Percentiles rank a stretch among this genome's conserved stretches.
Evolutionary conservation across 106 monocot genomes (phyloP).

Genomic region (Posidonia australis): DNA sequence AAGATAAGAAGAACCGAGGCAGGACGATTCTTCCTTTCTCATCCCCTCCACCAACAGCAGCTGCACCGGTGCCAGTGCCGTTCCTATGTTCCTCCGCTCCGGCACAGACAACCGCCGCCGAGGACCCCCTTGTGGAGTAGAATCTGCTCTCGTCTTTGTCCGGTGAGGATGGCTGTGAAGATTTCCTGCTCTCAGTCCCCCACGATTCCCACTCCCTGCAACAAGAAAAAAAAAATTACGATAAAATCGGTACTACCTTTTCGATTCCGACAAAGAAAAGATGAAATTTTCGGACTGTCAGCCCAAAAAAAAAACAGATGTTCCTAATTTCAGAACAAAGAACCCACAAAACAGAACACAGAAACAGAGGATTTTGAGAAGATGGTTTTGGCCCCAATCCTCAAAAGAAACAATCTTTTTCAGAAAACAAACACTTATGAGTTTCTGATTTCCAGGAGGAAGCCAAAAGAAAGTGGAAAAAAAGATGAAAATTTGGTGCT

Average conservation of each 20-base stretch:
- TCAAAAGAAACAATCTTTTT: too few relatives aligned
- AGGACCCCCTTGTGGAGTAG: constrained; percentile 79
- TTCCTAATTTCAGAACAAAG: not conserved
- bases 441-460: not conserved
- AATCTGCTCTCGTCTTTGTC: constrained; percentile 84
- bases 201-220: constrained; percentile 44
- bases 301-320: too few relatives aligned
- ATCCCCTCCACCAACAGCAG: constrained; percentile 22
- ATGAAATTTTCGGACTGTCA: not conserved
- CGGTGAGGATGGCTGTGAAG: constrained; percentile 39
- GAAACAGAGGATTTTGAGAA: too few relatives aligned
- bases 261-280: not conserved
- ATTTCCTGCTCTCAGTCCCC: constrained; percentile 42
- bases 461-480: not conserved
- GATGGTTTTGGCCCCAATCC: too few relatives aligned
- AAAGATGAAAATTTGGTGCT: not conserved
- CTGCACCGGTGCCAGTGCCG: constrained; percentile 2
- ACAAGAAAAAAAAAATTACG: not conserved
- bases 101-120: constrained; percentile 4
- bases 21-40: constrained; percentile 30
- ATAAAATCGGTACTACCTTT: not conserved
- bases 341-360: too few relatives aligned
- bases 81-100: constrained; percentile 10
- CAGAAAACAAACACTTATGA: too few relatives aligned
- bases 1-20: constrained; percentile 78